These are phyloP conservation scores for Talaromyces proteolyticus DNA, from an alignment of 495 filamentous ascomycete genomes.

Conservation along the genomic window DNA sequence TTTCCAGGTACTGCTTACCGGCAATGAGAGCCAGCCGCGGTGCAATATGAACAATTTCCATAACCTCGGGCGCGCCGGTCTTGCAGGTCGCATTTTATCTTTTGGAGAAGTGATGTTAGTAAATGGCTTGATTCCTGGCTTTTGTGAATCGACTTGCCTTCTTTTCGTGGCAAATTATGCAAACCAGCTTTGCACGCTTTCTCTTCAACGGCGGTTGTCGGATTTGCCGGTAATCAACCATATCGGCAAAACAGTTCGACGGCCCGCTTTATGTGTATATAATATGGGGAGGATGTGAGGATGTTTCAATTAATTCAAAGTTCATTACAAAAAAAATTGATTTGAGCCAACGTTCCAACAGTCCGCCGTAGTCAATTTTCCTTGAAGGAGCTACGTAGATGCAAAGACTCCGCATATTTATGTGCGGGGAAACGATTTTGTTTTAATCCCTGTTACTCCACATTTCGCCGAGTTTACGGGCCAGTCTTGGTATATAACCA, in stretches of 20 bases:
- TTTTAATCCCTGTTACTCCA: neutral
- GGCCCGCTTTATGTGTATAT: neutral
- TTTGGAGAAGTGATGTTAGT: neutral
- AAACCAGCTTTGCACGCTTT: slow-evolving; percentile 26
- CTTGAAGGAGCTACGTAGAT: neutral
- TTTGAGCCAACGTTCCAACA: too few species aligned
- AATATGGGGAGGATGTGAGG: neutral
- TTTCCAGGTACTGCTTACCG: slow-evolving; percentile 9
- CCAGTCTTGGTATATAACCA: neutral
- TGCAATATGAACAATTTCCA: slow-evolving; percentile 22
- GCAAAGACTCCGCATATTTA: neutral
- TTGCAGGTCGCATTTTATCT: slow-evolving; percentile 30
- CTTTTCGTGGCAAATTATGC: slow-evolving; percentile 25
- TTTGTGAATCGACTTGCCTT: slow-evolving; percentile 13
- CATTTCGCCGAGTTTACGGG: neutral
- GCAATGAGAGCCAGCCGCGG: slow-evolving; percentile 18
- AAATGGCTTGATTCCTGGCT: too few species aligned
- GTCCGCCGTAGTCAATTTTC: too few species aligned
- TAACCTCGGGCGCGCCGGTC: slow-evolving; percentile 15
- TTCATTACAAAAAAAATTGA: too few species aligned
- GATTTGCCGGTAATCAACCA: neutral
- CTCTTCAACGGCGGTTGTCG: slow-evolving; percentile 10
- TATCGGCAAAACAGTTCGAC: neutral
- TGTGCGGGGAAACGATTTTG: neutral
- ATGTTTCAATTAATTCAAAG: too few species aligned